Evolutionary conservation across 2,329 filamentous ascomycete genomes (phyloP), one percentile per base, ranked within the genome.

Genomic region (Colletotrichum tabaci): DNA sequence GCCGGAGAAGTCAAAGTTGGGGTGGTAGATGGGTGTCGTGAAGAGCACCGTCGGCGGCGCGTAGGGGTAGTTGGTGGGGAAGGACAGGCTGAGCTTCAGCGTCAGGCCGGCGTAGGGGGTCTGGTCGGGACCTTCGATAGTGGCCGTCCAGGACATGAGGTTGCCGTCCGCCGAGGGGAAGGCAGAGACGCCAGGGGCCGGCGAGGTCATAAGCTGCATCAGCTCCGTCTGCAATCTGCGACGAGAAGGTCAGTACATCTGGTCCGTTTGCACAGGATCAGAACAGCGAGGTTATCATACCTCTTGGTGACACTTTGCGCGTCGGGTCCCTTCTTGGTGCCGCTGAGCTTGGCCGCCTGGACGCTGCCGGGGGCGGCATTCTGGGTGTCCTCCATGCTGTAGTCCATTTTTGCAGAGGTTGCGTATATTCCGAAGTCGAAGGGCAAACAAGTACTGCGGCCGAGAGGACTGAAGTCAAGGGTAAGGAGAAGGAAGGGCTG

Each of bases 21-120:
- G 96, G 83, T 99, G 96, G 87, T 98, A 99, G 84, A 99, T 98
- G 47, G 96, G 96, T 8, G 97, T 99, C 87, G 95, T 97, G 91
- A 98, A 99, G 71, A 98, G 89, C 21, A 99, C 96, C 2, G 93
- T 94, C 0, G 96, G 96, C 26, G 96, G 90, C 1, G 92, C 90
- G 82, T 98, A 98, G 12, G 96, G 96, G 81, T 99, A 99, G 85
- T 96, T 98, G 77, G 89, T 87, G 10, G 96, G 95, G 84, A 98
- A 99, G 58, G 91, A 88, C 81, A 99, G 96, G 76, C 91, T 93
- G 76, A 99, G 93, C 87, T 98, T 98, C 85, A 99, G 93, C 58
- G 90, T 94, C 65, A 98, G 89, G 75, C 91, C 91, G 47, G 93
- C 91, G 83, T 99, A 99, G 65, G 95, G 96, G 0, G 96, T 99